phyloP scores from a whole-genome alignment of 495 filamentous ascomycete species.

The Hypoxylon fuscum region DNA sequence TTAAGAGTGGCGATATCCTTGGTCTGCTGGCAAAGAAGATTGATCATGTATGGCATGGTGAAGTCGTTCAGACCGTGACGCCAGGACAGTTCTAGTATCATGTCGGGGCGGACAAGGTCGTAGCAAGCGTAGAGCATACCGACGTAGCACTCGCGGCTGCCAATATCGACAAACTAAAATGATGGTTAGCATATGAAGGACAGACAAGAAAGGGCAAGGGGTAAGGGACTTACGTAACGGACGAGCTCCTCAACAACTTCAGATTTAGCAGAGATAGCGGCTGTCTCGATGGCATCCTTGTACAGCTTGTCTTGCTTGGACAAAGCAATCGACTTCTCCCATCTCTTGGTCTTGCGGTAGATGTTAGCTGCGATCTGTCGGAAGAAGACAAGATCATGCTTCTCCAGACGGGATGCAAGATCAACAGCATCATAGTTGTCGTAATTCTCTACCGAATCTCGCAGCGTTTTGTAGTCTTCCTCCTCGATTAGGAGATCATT shows the following conservation, averaged over 20 bases:
- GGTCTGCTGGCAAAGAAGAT: conserved; percentile 90
- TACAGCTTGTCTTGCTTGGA: conserved; percentile 99
- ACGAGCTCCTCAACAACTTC: conserved; percentile 96
- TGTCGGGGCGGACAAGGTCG: conserved; percentile 90
- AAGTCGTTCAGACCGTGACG: conserved; percentile 94
- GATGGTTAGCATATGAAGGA: conserved; percentile 43
- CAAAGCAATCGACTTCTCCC: conserved; percentile 98
- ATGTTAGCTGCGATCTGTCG: conserved; percentile 97
- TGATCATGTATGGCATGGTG: conserved; percentile 99
- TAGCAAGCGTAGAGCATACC: conserved; percentile 99
- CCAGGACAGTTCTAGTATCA: conserved; percentile 97
- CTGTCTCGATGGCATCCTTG: conserved; percentile 99
- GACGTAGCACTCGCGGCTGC: conserved; percentile 98
- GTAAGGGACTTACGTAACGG: conserved; percentile 81
- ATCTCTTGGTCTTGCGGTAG: conserved; percentile 99
- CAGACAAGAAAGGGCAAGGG: conserved; percentile 10
- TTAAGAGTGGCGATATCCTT: conserved; percentile 83
- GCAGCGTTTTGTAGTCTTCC: conserved; percentile 98
- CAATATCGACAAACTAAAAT: conserved; percentile 95
- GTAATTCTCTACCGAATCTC: conserved; percentile 97
- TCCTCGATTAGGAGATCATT: conserved; percentile 98
- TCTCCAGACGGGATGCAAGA: conserved; percentile 92
- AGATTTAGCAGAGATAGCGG: conserved; percentile 89
- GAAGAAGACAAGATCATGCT: conserved; percentile 99
- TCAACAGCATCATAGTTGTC: conserved; percentile 98